These are phyloP conservation scores for Asclepias syriaca DNA, from an alignment of 257 asterid species.

Conservation along the genomic window DNA sequence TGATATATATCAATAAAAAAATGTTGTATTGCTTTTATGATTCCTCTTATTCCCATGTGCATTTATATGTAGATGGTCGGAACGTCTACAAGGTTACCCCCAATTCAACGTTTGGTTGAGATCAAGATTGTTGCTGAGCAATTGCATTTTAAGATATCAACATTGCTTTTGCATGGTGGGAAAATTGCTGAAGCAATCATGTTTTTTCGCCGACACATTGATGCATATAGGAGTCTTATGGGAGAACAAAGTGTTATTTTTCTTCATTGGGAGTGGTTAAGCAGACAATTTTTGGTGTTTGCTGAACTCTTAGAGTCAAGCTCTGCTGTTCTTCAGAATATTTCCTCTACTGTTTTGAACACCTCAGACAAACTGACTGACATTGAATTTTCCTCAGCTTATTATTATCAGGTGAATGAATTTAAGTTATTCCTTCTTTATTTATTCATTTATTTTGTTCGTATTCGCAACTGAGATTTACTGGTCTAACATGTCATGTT, in stretches of 20 bases:
- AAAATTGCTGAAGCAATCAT: conserved; percentile 74
- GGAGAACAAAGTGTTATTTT: conserved; percentile 72
- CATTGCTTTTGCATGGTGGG: conserved; percentile 87
- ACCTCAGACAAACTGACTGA: conserved; percentile 73
- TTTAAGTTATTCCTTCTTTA: background rate
- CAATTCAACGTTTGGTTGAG: conserved; percentile 81
- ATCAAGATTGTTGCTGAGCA: conserved; percentile 83
- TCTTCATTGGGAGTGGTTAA: conserved; percentile 98
- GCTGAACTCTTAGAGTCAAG: conserved; percentile 91
- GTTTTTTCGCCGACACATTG: conserved; percentile 77
- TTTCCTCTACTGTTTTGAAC: conserved; percentile 40
- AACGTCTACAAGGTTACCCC: conserved; percentile 84
- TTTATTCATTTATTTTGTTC: no score
- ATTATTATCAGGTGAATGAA: conserved; percentile 69
- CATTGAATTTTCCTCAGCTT: conserved; percentile 81
- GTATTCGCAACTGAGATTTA: background rate
- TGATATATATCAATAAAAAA: background rate
- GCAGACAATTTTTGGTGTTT: conserved; percentile 83
- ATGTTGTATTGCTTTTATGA: background rate
- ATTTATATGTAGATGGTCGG: conserved; percentile 65
- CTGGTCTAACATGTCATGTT: background rate
- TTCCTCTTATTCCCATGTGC: background rate
- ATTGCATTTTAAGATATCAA: conserved; percentile 81
- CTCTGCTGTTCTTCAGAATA: conserved; percentile 40
- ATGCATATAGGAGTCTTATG: conserved; percentile 59